These are phyloP conservation scores for Collybia mongolica DNA, from an alignment of 768 basidiomycete genomes.

Conservation along the genomic window DNA sequence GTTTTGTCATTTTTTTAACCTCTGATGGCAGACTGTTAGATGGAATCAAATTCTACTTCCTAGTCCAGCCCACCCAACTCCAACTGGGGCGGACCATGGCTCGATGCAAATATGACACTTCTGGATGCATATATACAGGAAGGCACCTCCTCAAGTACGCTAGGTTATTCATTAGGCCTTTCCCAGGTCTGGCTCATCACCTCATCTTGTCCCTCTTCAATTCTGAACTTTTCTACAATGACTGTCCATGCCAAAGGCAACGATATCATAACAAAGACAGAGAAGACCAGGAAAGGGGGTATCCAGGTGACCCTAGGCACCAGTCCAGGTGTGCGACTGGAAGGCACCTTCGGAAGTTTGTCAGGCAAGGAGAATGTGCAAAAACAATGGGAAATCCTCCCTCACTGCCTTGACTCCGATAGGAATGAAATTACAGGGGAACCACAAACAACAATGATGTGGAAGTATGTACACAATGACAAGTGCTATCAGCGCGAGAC, in stretches of 20 bases:
- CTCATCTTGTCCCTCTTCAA: not conserved
- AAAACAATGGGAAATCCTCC: no score
- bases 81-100: not conserved
- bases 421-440: not conserved
- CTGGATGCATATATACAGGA: not conserved
- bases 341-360: no score
- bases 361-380: no score
- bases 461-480: constrained; percentile 2
- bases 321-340: not conserved
- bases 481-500: not conserved
- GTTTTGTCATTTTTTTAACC: not conserved
- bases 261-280: not conserved
- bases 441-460: not conserved
- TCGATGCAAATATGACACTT: not conserved
- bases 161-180: not conserved
- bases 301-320: not conserved
- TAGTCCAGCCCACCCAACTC: not conserved
- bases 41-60: not conserved
- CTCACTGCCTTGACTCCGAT: not conserved
- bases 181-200: not conserved
- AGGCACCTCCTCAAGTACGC: not conserved
- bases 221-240: not conserved
- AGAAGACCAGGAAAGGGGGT: not conserved
- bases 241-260: not conserved
- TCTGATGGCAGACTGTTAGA: not conserved